These are phyloP conservation scores for Begonia loranthoides DNA, from an alignment of 306 rosid genomes.

Conservation along the genomic window DNA sequence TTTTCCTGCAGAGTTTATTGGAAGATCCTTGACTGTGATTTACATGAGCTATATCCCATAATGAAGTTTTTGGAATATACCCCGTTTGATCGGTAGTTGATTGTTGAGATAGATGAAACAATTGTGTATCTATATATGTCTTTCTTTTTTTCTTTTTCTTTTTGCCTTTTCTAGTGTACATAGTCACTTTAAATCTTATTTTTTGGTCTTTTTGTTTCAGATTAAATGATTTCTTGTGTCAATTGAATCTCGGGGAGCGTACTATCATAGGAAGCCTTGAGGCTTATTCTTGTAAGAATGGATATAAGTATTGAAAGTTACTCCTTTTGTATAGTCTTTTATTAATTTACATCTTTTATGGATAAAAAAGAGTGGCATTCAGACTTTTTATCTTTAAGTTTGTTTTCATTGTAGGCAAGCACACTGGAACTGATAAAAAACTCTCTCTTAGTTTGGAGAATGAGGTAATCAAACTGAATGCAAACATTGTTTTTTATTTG, in stretches of 20 bases:
- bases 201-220: conserved; percentile 19
- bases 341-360: background rate
- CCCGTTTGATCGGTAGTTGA: conserved; percentile 62
- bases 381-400: conserved; percentile 1
- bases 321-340: background rate
- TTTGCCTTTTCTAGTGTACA: background rate
- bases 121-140: background rate
- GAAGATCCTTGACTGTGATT: conserved; percentile 9
- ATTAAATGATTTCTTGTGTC: conserved; percentile 53
- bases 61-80: conserved; percentile 89
- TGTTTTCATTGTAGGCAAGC: conserved; percentile 46
- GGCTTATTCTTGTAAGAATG: conserved; percentile 86
- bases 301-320: conserved; percentile 1
- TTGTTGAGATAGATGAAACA: too few relatives aligned
- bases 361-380: background rate
- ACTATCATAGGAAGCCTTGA: conserved; percentile 76
- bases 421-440: conserved; percentile 86
- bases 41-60: conserved; percentile 3
- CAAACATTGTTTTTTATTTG: background rate
- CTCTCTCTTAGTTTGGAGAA: conserved; percentile 79
- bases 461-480: conserved; percentile 52
- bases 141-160: background rate
- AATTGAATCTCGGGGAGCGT: conserved; percentile 86
- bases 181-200: background rate
- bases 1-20: conserved; percentile 9